Evolutionary conservation across 2,329 filamentous ascomycete species (phyloP).

Genomic region (Camillea tinctor): DNA sequence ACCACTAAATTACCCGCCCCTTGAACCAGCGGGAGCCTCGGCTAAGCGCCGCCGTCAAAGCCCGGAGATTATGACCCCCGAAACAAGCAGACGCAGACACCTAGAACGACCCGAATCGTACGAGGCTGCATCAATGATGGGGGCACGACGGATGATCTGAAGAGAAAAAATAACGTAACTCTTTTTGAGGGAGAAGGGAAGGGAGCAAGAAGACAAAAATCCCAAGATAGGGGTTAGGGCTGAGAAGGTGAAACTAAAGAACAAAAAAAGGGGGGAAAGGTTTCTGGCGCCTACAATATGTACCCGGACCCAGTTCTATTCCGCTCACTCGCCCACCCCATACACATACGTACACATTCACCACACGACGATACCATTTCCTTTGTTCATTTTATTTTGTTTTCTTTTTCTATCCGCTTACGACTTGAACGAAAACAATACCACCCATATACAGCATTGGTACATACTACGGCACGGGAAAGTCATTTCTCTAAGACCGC

Average conservation of each 20-base stretch:
- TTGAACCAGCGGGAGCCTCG: conserved; percentile 36
- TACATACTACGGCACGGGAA: no score
- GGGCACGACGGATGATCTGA: neutral
- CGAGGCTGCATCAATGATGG: neutral
- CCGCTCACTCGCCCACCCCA: neutral
- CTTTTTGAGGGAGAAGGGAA: neutral
- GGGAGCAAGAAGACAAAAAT: neutral
- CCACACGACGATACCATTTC: neutral
- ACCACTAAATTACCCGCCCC: conserved; percentile 33
- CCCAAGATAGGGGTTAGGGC: neutral
- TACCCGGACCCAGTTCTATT: neutral
- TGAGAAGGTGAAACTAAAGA: neutral
- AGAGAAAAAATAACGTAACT: neutral
- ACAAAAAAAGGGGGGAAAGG: neutral
- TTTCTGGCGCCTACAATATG: no score
- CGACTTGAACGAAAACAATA: neutral
- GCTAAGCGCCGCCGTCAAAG: neutral
- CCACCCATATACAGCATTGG: no score
- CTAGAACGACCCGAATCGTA: neutral
- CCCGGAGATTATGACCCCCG: conserved; percentile 6
- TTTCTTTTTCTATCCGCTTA: neutral
- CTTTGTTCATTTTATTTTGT: neutral
- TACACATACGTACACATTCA: neutral
- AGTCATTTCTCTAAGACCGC: no score
- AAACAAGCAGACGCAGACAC: conserved; percentile 2